Base-by-base conservation (phyloP, 768 basidiomycete species). In the Phanerochaete carnosa region DNA sequence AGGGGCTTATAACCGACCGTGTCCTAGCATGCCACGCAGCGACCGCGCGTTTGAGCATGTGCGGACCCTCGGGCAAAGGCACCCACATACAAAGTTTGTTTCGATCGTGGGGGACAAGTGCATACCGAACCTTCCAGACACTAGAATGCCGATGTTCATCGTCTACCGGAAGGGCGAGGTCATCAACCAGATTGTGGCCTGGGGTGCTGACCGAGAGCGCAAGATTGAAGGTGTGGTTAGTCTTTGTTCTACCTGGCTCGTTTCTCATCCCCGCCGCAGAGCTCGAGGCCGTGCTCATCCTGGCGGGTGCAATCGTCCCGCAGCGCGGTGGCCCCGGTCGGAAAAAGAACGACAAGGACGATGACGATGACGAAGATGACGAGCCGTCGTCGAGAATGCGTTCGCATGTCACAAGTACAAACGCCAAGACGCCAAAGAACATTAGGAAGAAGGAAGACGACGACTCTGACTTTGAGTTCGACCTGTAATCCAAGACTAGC, bases 61-160 rank as follows among this genome's bases (percentile, higher is more conserved):
- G 28, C 79, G 79, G 4, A 79, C 78, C 0, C 80, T 99, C 5
- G 94, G 97, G 1, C 78, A 77, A n/a, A 84, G 85, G 55, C 89
- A 96, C 72, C 92, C 95, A 1, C 88, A 89, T 50, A 92, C 95
- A 12, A 98, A 98, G 76, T 97, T 99, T 66, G 90, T 98, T 62
- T 94, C 92, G 12, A 98, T 98, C 66, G 86, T 95, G 3, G 94
- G 95, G 37, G 85, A 92, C 75, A 94, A 94, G 73, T 96, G 94
- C 76, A 97, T 99, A 66, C 87, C 92, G n/a, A 89, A 98, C 74
- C 87, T 98, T 35, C 96, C 95, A 15, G 97, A 98, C 67, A 80
- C 84, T 37, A 87, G 94, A 55, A 75, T 94, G 43, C 97, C 97
- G 1, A 98, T 96, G 80, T 77, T 98, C 59, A 87, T 99, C 64